These are phyloP conservation scores for Wallemia mellicola DNA, from an alignment of 1,284 basidiomycete genomes.

Conservation along the genomic window DNA sequence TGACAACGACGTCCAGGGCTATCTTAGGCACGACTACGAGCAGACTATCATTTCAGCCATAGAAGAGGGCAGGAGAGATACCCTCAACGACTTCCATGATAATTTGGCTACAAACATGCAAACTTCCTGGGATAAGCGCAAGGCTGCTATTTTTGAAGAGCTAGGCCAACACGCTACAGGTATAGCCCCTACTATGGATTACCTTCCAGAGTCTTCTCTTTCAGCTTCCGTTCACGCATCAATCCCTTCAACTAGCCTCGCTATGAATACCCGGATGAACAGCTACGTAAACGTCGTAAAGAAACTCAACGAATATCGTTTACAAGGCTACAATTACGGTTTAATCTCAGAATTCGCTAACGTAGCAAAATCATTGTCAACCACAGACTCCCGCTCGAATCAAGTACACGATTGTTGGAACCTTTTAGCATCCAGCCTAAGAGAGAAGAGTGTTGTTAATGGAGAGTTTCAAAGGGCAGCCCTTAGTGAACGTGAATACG, in stretches of 20 bases:
- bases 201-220: no score
- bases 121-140: slow-evolving; percentile 65
- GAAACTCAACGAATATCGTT: slow-evolving; percentile 38
- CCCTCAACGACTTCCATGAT: slow-evolving; percentile 54
- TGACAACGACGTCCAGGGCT: slow-evolving; percentile 67
- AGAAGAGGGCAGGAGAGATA: slow-evolving; percentile 59
- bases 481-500: slow-evolving; percentile 19
- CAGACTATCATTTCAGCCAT: slow-evolving; percentile 79
- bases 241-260: slow-evolving; percentile 34
- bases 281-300: slow-evolving; percentile 55
- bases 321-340: slow-evolving; percentile 39
- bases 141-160: slow-evolving; percentile 68
- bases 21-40: slow-evolving; percentile 67
- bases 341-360: slow-evolving; percentile 36
- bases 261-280: slow-evolving; percentile 66
- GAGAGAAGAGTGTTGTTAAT: slow-evolving; percentile 19
- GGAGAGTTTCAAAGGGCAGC: slow-evolving; percentile 13
- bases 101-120: slow-evolving; percentile 42
- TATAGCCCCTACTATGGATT: no score
- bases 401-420: slow-evolving; percentile 6
- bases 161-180: slow-evolving; percentile 35
- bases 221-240: slow-evolving; percentile 4
- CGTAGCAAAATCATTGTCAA: slow-evolving; percentile 20
- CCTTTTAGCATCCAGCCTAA: slow-evolving; percentile 18
- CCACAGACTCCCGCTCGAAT: slow-evolving; percentile 1